Base-by-base conservation (phyloP, 495 filamentous ascomycete genomes). In the Articulospora tetracladia region DNA sequence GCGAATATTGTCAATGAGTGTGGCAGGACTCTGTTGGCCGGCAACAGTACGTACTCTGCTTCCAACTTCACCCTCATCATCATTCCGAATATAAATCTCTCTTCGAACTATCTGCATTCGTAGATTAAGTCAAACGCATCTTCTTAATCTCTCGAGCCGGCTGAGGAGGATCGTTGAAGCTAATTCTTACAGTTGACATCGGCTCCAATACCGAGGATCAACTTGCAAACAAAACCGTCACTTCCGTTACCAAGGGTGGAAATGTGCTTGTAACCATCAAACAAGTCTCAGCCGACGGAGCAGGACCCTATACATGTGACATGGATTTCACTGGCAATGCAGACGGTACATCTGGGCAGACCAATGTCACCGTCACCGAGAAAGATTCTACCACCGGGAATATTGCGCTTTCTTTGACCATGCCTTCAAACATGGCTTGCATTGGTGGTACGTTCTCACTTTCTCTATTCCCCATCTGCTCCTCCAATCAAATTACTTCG, bases 201-300 rank as follows among this genome's bases (percentile, higher is more conserved):
- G 77, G 75, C 25, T 76, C 79, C 65, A 77, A 77, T 61, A 81
- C 77, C 11, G 78, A 81, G 64, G 73, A 78, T 41, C 71, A 71
- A 23, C 66, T 82, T n/a, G 72, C 74, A 49, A 72, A 69, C 1
- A 60, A 59, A 8, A 62, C 71, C 27, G 76, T 81, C 13, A 82
- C 78, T 8, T 63, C 72, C 24, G 77, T 82, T 39, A 66, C 70
- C 61, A 28, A 64, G 0, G 76, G 77, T 36, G 68, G 64, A 13
- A 55, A 70, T 6, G 36, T 79, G 6, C 68, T 64, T 0, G 74
- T 79, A 22, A 79, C 74, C 11, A 73, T 83, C 54, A 64, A 80
- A 61, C 79, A 82, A 58, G 79, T 81, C 49, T 82, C 82, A 55
- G 77, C 74, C 15, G 78, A 83, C 62, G 80, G 79, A 24, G 78